A percentile compares a stretch with the other conserved stretches of the same genome.
These are phyloP conservation scores for Luffa aegyptiaca DNA, from an alignment of 306 rosid genomes.

Conservation along the genomic window DNA sequence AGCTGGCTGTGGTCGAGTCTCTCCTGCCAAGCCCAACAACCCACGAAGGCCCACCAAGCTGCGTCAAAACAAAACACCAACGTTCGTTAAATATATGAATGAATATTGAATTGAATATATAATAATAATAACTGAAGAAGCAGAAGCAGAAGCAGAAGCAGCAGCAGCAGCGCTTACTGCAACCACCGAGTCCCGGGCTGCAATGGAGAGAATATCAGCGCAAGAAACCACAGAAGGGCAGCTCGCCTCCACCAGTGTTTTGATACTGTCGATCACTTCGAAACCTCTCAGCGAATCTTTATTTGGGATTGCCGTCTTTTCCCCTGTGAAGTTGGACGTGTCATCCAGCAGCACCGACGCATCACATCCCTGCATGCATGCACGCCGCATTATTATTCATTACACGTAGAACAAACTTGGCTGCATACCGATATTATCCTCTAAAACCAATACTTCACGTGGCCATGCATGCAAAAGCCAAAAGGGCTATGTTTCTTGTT, in stretches of 20 bases:
- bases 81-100: no score
- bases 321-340: constrained; percentile 21
- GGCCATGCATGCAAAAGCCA: no score
- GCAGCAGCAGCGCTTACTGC: constrained; percentile 5
- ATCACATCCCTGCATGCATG: constrained; percentile 40
- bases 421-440: background rate
- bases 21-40: constrained; percentile 32
- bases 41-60: constrained; percentile 36
- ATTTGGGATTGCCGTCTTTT: constrained; percentile 30
- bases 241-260: constrained; percentile 17
- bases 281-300: constrained; percentile 30
- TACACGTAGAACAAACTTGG: no score
- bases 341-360: constrained; percentile 44
- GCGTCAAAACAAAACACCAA: no score
- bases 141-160: no score
- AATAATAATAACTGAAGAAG: no score
- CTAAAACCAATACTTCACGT: no score
- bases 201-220: constrained; percentile 37
- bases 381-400: background rate
- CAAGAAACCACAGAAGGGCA: constrained; percentile 41
- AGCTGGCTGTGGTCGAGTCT: constrained; percentile 44
- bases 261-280: constrained; percentile 35
- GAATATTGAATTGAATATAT: no score
- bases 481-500: no score
- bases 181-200: constrained; percentile 34